Base-by-base conservation (phyloP, 495 filamentous ascomycete genomes). In the Annulohypoxylon bovei region DNA sequence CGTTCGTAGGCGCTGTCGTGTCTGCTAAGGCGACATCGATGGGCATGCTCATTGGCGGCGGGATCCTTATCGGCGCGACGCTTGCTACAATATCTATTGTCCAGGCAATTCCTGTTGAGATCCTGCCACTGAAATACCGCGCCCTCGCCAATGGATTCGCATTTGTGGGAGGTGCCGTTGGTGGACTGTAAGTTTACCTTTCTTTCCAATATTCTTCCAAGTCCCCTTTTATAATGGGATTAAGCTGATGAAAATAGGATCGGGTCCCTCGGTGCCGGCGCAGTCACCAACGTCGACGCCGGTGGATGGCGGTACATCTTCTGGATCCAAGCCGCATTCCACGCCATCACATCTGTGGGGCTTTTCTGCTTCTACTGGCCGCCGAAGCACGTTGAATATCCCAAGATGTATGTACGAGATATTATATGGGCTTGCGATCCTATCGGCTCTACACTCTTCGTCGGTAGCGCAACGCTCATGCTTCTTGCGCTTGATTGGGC, bases 311-410 rank as follows among this genome's bases (percentile, higher is more conserved):
- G 86, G 2, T 80, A 81, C 55, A 87, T 87, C 56, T 88, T 87
- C 76, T 88, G 85, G 86, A 86, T 88, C 14, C 86, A 88, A 74
- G 86, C 86, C 0, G 84, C 78, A 1, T 83, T 87, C 66, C 85
- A 87, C 53, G 76, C 75, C 16, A 67, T 77, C 7, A 85, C 83
- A 0, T 74, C 81, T 0, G 20, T 85, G 1, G 84, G 84, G 4
- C 71, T 88, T 20, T 72, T 87, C 14, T 56, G 79, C 46, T 86
- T 86, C 68, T 87, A 87, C 72, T 83, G 78, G 72, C 85, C 85
- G 8, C 76, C 79, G 32, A 80, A 77, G 53, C 62, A 72, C 6
- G 64, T 70, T n/a, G 77, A 83, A 25, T 80, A 78, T 39, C 77
- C 78, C 0, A 82, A 76, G 50, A 78, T 86, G 79, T 76, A 76